Evolutionary conservation across 495 filamentous ascomycete genomes (phyloP).

Genomic region (Penicillium mononematosum): DNA sequence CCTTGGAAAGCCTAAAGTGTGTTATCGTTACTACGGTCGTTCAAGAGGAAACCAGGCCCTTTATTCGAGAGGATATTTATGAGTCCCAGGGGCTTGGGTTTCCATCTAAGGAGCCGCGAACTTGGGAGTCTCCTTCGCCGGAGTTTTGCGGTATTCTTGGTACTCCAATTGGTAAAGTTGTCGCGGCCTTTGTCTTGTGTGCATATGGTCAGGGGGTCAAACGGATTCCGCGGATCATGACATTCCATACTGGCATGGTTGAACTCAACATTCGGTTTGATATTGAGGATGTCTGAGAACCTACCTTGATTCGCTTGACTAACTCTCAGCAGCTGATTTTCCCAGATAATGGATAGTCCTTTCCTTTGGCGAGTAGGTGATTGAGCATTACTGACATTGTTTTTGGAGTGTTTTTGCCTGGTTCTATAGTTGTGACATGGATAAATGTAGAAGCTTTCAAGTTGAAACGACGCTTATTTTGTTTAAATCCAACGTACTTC

Average conservation of each 20-base stretch:
- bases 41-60: background rate
- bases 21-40: background rate
- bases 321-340: background rate
- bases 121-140: slow-evolving; percentile 3
- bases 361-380: background rate
- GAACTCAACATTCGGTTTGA: slow-evolving; percentile 6
- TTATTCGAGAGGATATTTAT: background rate
- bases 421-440: background rate
- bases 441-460: background rate
- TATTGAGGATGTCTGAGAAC: slow-evolving; percentile 4
- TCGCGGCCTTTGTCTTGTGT: slow-evolving; percentile 3
- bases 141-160: slow-evolving; percentile 10
- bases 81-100: background rate
- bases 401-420: background rate
- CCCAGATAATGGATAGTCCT: background rate
- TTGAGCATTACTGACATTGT: background rate
- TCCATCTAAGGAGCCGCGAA: background rate
- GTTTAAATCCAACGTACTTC: background rate
- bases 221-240: slow-evolving; percentile 4
- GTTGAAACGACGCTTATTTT: background rate
- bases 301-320: background rate
- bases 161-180: slow-evolving; percentile 11
- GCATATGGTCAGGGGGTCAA: slow-evolving; percentile 9
- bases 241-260: background rate
- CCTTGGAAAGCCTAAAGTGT: background rate